Conservation (phyloP, 2,329 filamentous ascomycete genomes). For the Aphanocladium album region DNA sequence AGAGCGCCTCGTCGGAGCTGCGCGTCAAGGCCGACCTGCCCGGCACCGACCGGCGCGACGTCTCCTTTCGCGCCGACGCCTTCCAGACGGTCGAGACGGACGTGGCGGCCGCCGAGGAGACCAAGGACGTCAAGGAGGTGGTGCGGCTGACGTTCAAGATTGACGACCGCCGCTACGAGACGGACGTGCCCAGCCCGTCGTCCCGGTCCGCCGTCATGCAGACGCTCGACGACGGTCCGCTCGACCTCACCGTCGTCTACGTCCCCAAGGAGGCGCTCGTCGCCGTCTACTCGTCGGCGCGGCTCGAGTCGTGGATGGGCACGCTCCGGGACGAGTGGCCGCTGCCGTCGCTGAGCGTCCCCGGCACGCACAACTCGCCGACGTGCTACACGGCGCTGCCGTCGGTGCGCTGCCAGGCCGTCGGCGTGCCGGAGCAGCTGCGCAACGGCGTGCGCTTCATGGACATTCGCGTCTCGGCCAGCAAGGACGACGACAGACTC, state of each 20-base stretch:
- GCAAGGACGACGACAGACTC: conserved; percentile 56
- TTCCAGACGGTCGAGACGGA: conserved; percentile 58
- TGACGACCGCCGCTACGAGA: conserved; percentile 56
- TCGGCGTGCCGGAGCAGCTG: conserved; percentile 71
- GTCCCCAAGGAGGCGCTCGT: conserved; percentile 50
- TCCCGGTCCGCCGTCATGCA: conserved; percentile 56
- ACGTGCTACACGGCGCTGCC: conserved; percentile 80
- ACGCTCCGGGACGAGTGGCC: conserved; percentile 66
- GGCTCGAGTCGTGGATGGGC: conserved; percentile 74
- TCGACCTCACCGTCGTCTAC: conserved; percentile 64
- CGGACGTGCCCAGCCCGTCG: conserved; percentile 64
- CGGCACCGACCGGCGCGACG: conserved; percentile 55
- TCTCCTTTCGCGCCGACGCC: conserved; percentile 59
- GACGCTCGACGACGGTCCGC: conserved; percentile 41
- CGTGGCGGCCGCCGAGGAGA: conserved; percentile 49
- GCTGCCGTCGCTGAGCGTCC: conserved; percentile 78
- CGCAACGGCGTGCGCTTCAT: conserved; percentile 90
- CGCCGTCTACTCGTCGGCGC: conserved; percentile 64
- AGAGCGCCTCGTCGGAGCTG: conserved; percentile 25
- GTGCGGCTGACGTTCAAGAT: conserved; percentile 68
- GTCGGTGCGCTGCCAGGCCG: conserved; percentile 88
- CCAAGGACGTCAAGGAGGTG: conserved; percentile 37
- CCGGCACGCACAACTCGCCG: conserved; percentile 92
- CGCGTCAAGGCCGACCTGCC: conserved; percentile 54
- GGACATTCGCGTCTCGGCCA: conserved; percentile 70